phyloP scores from a whole-genome alignment of 2,329 filamentous ascomycete species.

The Pseudogymnoascus sp. region DNA sequence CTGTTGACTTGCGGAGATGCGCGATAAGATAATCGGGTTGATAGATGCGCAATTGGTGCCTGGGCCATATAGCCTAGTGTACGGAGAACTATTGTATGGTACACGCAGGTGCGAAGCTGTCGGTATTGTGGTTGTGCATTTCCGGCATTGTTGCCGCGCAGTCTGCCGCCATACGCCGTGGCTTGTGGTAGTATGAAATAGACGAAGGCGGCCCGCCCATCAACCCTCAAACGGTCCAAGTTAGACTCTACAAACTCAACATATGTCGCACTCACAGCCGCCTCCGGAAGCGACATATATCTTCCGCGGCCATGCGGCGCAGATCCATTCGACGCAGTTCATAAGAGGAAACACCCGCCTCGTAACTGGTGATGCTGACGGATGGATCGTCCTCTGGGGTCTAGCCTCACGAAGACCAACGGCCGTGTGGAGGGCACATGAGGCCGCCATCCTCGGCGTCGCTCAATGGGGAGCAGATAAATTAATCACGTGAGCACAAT shows the following conservation, averaged over 20 bases:
- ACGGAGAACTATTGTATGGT: not conserved
- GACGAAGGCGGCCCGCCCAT: slow-evolving; percentile 3
- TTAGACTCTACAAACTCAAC: not conserved
- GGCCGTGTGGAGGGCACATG: slow-evolving; percentile 81
- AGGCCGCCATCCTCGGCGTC: slow-evolving; percentile 66
- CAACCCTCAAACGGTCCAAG: slow-evolving; percentile 1
- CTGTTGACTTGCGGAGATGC: not conserved
- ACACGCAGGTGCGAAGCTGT: not conserved
- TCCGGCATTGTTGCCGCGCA: not conserved
- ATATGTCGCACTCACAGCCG: slow-evolving; percentile 19
- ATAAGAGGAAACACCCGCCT: slow-evolving; percentile 66
- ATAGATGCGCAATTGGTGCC: not conserved
- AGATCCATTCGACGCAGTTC: slow-evolving; percentile 72
- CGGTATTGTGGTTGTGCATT: slow-evolving; percentile 5
- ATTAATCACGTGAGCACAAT: slow-evolving; percentile 67
- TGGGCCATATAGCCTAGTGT: not conserved
- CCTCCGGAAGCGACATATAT: slow-evolving; percentile 42
- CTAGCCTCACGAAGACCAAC: slow-evolving; percentile 70
- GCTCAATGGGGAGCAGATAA: slow-evolving; percentile 62
- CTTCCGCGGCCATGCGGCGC: slow-evolving; percentile 74
- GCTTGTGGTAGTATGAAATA: slow-evolving; percentile 2
- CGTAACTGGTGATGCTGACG: slow-evolving; percentile 80
- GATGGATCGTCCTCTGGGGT: slow-evolving; percentile 82
- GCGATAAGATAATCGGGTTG: not conserved
- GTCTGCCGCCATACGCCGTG: slow-evolving; percentile 1